phyloP scores from a whole-genome alignment of 2,329 filamentous ascomycete species.

The Venturiaceae sp. region DNA sequence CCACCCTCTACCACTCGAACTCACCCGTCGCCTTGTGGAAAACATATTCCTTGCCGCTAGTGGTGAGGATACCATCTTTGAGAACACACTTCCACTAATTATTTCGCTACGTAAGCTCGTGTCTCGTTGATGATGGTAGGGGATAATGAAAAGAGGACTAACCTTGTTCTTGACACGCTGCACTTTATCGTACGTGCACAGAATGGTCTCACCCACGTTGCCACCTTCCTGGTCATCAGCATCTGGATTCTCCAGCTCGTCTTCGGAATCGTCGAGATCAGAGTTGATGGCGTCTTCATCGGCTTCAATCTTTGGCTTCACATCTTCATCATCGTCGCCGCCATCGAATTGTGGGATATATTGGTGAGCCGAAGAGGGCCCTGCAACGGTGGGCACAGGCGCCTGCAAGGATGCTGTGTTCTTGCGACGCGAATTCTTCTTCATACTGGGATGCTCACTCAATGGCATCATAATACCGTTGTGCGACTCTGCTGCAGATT shows the following conservation, averaged over 20 bases:
- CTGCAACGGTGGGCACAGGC: constrained; percentile 11
- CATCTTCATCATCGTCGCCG: constrained; percentile 44
- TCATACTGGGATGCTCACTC: constrained; percentile 40
- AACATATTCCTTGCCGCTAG: constrained; percentile 84
- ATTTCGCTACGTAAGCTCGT: constrained; percentile 7
- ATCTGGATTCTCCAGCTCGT: constrained; percentile 50
- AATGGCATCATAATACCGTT: constrained; percentile 70
- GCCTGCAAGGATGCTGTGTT: neutral
- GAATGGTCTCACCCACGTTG: constrained; percentile 78
- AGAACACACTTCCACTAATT: constrained; percentile 78
- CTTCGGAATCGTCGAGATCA: constrained; percentile 90
- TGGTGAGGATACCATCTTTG: constrained; percentile 90
- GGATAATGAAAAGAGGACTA: neutral
- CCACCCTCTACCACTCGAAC: constrained; percentile 73
- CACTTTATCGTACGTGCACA: constrained; percentile 99
- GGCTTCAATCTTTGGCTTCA: constrained; percentile 33
- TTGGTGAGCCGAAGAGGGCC: constrained; percentile 10
- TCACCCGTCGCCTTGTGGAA: constrained; percentile 97
- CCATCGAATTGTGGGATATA: constrained; percentile 43
- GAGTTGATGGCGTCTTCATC: constrained; percentile 98
- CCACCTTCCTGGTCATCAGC: constrained; percentile 87
- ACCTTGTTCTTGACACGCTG: constrained; percentile 89
- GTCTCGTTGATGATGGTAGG: neutral
- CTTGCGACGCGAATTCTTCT: constrained; percentile 10
- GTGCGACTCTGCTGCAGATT: constrained; percentile 58